These are phyloP conservation scores for Trametes elegans DNA, from an alignment of 768 basidiomycete genomes.

Conservation along the genomic window DNA sequence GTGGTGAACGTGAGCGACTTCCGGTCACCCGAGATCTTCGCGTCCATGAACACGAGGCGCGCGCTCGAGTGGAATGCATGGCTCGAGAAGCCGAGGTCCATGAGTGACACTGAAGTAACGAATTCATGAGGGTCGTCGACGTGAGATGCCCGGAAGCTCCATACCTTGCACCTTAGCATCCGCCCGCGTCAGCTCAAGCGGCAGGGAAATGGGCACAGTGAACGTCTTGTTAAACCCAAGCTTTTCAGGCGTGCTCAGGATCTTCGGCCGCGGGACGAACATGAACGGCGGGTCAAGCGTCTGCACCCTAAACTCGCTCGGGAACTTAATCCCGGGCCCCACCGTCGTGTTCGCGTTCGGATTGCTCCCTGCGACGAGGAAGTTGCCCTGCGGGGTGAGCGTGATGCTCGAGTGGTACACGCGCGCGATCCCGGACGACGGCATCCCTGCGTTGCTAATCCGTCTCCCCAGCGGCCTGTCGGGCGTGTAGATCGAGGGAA, in stretches of 20 bases:
- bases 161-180: constrained; percentile 46
- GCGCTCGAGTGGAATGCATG: constrained; percentile 76
- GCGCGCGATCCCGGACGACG: constrained; percentile 66
- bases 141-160: neutral
- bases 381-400: constrained; percentile 63
- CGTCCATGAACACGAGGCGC: constrained; percentile 66
- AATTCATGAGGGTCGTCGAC: neutral
- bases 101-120: constrained; percentile 56
- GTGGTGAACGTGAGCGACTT: constrained; percentile 53
- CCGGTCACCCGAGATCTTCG: constrained; percentile 42
- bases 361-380: constrained; percentile 83
- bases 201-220: constrained; percentile 44
- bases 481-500: constrained; percentile 68
- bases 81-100: constrained; percentile 81
- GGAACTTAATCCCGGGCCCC: constrained; percentile 46
- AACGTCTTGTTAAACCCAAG: constrained; percentile 48
- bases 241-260: constrained; percentile 34
- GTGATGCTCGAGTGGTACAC: constrained; percentile 83
- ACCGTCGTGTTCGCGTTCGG: constrained; percentile 78
- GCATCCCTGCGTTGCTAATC: constrained; percentile 58
- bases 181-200: constrained; percentile 31
- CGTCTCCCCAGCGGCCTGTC: constrained; percentile 51
- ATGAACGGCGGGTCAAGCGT: constrained; percentile 85
- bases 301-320: constrained; percentile 88
- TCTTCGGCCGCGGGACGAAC: constrained; percentile 55